phyloP scores from a whole-genome alignment of 345 rosid species.

The Rubroshorea leprosula region DNA sequence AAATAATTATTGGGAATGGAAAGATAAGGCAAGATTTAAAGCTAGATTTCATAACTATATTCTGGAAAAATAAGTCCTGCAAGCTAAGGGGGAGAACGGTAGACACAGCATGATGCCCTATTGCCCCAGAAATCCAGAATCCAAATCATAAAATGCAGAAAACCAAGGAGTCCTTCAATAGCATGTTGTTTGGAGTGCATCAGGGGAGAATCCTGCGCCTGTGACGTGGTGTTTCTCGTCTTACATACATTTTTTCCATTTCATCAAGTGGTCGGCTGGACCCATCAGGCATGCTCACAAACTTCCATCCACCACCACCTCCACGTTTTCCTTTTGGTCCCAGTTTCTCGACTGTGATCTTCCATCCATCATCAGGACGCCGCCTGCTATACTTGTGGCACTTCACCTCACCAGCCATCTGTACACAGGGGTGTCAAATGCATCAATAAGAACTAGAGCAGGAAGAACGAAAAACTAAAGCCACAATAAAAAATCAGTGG shows the following conservation, averaged over 20 bases:
- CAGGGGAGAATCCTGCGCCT: constrained; percentile 83
- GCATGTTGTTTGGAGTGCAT: constrained; percentile 10
- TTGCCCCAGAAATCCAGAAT: too few relatives aligned
- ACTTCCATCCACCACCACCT: constrained; percentile 92
- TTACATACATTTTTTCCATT: constrained; percentile 73
- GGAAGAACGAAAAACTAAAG: neutral
- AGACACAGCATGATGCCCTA: too few relatives aligned
- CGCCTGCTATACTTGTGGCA: constrained; percentile 86
- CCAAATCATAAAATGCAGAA: neutral
- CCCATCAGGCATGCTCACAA: constrained; percentile 84
- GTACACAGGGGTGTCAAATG: constrained; percentile 10
- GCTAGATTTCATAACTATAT: too few relatives aligned
- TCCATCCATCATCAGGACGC: constrained; percentile 81
- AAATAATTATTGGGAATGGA: too few relatives aligned
- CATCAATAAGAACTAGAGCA: neutral
- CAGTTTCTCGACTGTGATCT: constrained; percentile 72
- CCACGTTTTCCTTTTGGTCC: constrained; percentile 83
- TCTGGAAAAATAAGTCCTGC: too few relatives aligned
- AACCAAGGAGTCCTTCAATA: neutral
- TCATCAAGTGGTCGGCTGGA: constrained; percentile 81
- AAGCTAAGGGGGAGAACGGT: too few relatives aligned
- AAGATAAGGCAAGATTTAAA: too few relatives aligned
- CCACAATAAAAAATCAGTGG: neutral
- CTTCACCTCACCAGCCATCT: constrained; percentile 75
- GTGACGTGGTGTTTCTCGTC: constrained; percentile 75